Conservation (phyloP, 2,329 filamentous ascomycete species). For the Epichloe baconii region DNA sequence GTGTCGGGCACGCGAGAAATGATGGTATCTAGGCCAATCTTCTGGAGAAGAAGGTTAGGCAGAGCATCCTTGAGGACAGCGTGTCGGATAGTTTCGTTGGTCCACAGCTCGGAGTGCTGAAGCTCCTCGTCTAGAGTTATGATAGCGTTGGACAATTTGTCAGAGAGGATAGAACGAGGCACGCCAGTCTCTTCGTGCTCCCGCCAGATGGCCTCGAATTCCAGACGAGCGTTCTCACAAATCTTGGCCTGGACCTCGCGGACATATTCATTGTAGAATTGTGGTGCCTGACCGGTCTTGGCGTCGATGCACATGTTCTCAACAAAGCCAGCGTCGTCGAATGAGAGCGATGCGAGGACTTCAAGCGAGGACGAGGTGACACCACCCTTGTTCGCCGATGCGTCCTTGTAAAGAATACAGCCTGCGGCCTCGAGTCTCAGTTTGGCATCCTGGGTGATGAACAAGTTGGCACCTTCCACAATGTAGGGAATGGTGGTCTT, state of each 20-base stretch:
- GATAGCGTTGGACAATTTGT: slow-evolving; percentile 82
- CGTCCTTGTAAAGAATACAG: slow-evolving; percentile 92
- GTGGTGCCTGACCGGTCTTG: slow-evolving; percentile 54
- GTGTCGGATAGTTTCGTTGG: slow-evolving; percentile 63
- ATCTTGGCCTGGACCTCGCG: slow-evolving; percentile 84
- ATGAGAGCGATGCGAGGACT: slow-evolving; percentile 85
- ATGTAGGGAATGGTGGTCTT: slow-evolving; percentile 86
- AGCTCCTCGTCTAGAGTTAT: slow-evolving; percentile 95
- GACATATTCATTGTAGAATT: slow-evolving; percentile 91
- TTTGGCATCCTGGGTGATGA: slow-evolving; percentile 98
- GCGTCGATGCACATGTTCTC: slow-evolving; percentile 85
- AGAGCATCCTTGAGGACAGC: slow-evolving; percentile 76
- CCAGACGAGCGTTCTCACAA: slow-evolving; percentile 76
- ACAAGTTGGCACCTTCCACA: slow-evolving; percentile 94
- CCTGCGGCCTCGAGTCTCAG: slow-evolving; percentile 90
- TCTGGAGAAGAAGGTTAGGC: slow-evolving; percentile 68
- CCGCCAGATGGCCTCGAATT: slow-evolving; percentile 97
- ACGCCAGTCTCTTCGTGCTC: slow-evolving; percentile 75
- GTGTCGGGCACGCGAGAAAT: slow-evolving; percentile 77
- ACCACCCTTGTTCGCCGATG: slow-evolving; percentile 95
- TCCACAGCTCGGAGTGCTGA: slow-evolving; percentile 85
- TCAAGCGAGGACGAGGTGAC: slow-evolving; percentile 96
- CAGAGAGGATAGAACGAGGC: slow-evolving; percentile 74
- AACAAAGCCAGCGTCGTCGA: slow-evolving; percentile 78
- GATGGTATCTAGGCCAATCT: slow-evolving; percentile 85